phyloP scores from a whole-genome alignment of 495 filamentous ascomycete genomes.

The Thermochaetoides thermophila region DNA sequence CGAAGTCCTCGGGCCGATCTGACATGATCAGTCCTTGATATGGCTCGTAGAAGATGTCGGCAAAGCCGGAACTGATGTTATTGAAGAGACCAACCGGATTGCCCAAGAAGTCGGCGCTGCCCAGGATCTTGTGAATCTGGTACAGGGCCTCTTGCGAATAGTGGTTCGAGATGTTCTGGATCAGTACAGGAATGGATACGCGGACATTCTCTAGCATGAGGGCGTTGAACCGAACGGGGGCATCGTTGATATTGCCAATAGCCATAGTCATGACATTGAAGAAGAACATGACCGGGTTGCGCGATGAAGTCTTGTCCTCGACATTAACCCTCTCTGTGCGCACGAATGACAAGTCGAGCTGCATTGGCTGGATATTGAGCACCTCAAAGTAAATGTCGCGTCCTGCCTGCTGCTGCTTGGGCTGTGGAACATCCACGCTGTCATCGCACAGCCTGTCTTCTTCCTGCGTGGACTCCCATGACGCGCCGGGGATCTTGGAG shows the following conservation, averaged over 20 bases:
- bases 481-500: slow-evolving; percentile 85
- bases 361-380: slow-evolving; percentile 92
- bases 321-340: slow-evolving; percentile 92
- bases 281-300: slow-evolving; percentile 93
- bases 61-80: slow-evolving; percentile 90
- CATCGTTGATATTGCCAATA: slow-evolving; percentile 96
- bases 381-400: slow-evolving; percentile 97
- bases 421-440: slow-evolving; percentile 79
- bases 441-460: slow-evolving; percentile 83
- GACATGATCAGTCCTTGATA: slow-evolving; percentile 97
- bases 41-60: slow-evolving; percentile 96
- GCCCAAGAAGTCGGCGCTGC: slow-evolving; percentile 95
- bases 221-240: slow-evolving; percentile 81
- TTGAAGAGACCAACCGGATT: slow-evolving; percentile 97
- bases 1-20: slow-evolving; percentile 84
- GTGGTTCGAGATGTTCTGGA: slow-evolving; percentile 75
- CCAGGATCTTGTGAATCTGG: slow-evolving; percentile 90
- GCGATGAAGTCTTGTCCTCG: slow-evolving; percentile 79
- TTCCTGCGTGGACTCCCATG: slow-evolving; percentile 65
- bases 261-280: slow-evolving; percentile 98
- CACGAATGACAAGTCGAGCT: slow-evolving; percentile 92
- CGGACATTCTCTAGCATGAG: slow-evolving; percentile 91
- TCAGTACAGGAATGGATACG: slow-evolving; percentile 69
- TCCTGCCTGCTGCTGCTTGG: slow-evolving; percentile 62
- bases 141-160: slow-evolving; percentile 93